Evolutionary conservation across 352 stramenopile species (phyloP), one percentile per base, ranked within the genome.

Genomic region (Phytopythium oedochilum): DNA sequence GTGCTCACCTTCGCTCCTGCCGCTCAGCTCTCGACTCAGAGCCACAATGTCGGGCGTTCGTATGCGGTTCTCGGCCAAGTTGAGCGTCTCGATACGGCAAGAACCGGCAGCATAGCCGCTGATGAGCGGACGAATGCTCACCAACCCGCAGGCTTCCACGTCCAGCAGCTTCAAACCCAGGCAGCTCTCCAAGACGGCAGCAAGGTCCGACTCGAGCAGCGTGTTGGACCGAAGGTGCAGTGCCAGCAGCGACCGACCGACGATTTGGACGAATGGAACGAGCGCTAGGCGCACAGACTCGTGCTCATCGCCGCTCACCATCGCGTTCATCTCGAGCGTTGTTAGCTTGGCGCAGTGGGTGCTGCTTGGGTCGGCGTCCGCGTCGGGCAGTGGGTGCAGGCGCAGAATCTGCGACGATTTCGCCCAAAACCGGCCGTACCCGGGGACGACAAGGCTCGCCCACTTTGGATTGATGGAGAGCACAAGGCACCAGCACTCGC

Each of bases 41-140:
- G 57, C 42, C 34, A 63, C 34, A 15, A 77, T 51, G 15, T 74
- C 76, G 26, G 12, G 44, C 20, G 53, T 34, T 28, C 42, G 56
- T 23, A 86, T 60, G 15, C 65, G 34, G 46, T 86, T 86, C 10
- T 79, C 59, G 1, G 61, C 49, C 17, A 75, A 45, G 26, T 82
- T 67, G 4, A 86, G 59, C 11, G 58, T 63, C 32, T 59, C 29
- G 5, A 86, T 50, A 6, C 32, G 42, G 32, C 68, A 81, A 6
- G 43, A 26, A 1, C 49, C 57, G 11, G 20, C 5, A 18, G 46
- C 36, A 55, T 74, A 78, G 2, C 55, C 60, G 3, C 51, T 47
- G 6, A 72, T 52, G 14, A 86, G 59, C 46, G 68, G 48, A 14
- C 22, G 22, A 20, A 83, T 71, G 18, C 64, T 60, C 7, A 31